These are phyloP conservation scores for Monosporascus sp. DNA, from an alignment of 2,329 filamentous ascomycete species.

Conservation along the genomic window DNA sequence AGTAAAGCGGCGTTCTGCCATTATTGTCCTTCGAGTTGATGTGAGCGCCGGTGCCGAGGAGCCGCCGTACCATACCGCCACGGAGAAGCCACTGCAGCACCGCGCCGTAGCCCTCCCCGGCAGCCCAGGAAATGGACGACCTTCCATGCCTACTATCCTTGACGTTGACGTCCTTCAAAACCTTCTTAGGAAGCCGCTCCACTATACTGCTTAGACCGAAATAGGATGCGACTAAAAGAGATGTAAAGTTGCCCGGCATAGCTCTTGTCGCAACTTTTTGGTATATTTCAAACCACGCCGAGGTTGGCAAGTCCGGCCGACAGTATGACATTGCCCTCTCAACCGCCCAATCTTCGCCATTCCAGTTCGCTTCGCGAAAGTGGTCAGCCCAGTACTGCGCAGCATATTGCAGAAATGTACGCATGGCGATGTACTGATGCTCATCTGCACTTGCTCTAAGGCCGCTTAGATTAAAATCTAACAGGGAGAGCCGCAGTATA, in stretches of 20 bases:
- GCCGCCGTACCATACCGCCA: no score
- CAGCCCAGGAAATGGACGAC: conserved; percentile 4
- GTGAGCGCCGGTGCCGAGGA: no score
- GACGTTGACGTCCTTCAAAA: background rate
- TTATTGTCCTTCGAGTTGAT: no score
- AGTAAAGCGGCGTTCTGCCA: no score
- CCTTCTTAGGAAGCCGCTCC: background rate
- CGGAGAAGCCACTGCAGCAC: no score
- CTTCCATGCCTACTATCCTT: background rate
- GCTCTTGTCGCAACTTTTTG: background rate
- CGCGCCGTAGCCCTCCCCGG: no score
- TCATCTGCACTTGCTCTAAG: background rate
- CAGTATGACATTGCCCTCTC: background rate
- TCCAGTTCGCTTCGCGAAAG: conserved; percentile 1
- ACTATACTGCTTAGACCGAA: conserved; percentile 5
- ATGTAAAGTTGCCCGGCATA: background rate
- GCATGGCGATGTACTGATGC: no score
- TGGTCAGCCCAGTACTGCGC: conserved; percentile 4
- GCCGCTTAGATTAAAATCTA: conserved; percentile 1
- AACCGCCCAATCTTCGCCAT: background rate
- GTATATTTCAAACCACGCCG: conserved; percentile 1
- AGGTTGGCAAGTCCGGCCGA: no score
- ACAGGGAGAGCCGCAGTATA: background rate
- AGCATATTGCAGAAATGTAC: conserved; percentile 6
- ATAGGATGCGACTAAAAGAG: conserved; percentile 7